A percentile compares a stretch with the other conserved stretches of the same genome.
Conservation (phyloP, 805 yeast genomes). For the Spencermartinsiella europaea region DNA sequence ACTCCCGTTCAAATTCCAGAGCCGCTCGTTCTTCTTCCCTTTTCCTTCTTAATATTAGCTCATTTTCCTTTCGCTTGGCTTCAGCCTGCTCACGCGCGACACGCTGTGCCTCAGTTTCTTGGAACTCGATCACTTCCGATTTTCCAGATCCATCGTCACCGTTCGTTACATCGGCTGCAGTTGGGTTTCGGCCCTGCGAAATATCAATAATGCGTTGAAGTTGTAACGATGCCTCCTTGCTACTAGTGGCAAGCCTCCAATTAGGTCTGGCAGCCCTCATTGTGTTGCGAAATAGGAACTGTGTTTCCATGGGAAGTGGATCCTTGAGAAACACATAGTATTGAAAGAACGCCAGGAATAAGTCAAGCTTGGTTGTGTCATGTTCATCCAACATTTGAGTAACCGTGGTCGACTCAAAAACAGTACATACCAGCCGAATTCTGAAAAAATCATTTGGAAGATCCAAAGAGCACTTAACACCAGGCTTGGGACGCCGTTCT, state of each 20-base stretch:
- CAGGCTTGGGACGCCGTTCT: conserved; percentile 49
- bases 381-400: not conserved
- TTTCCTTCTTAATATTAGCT: not conserved
- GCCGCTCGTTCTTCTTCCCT: conserved; percentile 43
- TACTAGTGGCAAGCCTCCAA: conserved; percentile 34
- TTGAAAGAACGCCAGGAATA: conserved; percentile 58
- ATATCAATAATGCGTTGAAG: conserved; percentile 36
- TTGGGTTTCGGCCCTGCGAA: conserved; percentile 26
- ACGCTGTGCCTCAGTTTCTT: conserved; percentile 29
- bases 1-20: conserved; percentile 53
- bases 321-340: conserved; percentile 61
- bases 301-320: conserved; percentile 58
- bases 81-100: conserved; percentile 37
- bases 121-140: conserved; percentile 28
- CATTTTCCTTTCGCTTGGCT: conserved; percentile 6
- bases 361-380: conserved; percentile 22
- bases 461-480: conserved; percentile 45
- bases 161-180: conserved; percentile 32
- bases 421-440: conserved; percentile 47
- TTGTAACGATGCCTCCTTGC: conserved; percentile 41
- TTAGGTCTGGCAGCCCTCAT: conserved; percentile 33
- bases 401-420: conserved; percentile 33
- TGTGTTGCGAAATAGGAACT: conserved; percentile 46
- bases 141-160: conserved; percentile 26
- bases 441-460: conserved; percentile 66